Conservation (phyloP, 1,139 yeast species). For the Trichomonascaceae sp. region DNA sequence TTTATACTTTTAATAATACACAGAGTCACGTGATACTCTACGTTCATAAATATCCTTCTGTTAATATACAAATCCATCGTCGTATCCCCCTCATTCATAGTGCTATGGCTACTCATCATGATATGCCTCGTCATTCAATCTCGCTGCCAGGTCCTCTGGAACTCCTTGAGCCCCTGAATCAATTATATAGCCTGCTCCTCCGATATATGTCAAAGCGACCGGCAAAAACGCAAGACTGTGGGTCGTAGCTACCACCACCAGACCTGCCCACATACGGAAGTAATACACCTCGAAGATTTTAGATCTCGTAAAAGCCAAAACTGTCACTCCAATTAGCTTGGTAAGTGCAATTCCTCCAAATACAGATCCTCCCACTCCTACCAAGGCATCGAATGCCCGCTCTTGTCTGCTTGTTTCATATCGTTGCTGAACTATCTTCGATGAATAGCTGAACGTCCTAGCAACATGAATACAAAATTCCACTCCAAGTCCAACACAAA, state of each 20-base stretch:
- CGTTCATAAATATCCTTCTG: no score
- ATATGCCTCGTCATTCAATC: slow-evolving; percentile 16
- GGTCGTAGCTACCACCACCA: slow-evolving; percentile 67
- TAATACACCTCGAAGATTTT: slow-evolving; percentile 87
- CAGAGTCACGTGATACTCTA: no score
- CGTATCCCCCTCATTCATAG: no score
- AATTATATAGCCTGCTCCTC: slow-evolving; percentile 48
- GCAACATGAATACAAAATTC: slow-evolving; percentile 89
- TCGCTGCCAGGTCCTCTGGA: slow-evolving; percentile 28
- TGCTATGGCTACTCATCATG: slow-evolving; percentile 5
- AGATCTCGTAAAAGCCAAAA: slow-evolving; percentile 78
- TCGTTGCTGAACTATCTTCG: slow-evolving; percentile 10
- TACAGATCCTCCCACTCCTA: slow-evolving; percentile 79
- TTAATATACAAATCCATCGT: no score
- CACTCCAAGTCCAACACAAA: slow-evolving; percentile 87
- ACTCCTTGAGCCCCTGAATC: slow-evolving; percentile 31
- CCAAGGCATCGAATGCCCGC: slow-evolving; percentile 56
- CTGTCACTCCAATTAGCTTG: slow-evolving; percentile 79
- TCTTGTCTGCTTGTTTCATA: slow-evolving; percentile 25
- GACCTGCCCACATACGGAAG: slow-evolving; percentile 91
- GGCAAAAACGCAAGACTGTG: slow-evolving; percentile 81
- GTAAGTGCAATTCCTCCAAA: slow-evolving; percentile 87
- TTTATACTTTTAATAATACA: no score
- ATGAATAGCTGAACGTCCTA: slow-evolving; percentile 55
- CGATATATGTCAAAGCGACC: slow-evolving; percentile 56